These are phyloP conservation scores for Blechomonas ayalai DNA, from an alignment of 208 protist species.

Conservation along the genomic window DNA sequence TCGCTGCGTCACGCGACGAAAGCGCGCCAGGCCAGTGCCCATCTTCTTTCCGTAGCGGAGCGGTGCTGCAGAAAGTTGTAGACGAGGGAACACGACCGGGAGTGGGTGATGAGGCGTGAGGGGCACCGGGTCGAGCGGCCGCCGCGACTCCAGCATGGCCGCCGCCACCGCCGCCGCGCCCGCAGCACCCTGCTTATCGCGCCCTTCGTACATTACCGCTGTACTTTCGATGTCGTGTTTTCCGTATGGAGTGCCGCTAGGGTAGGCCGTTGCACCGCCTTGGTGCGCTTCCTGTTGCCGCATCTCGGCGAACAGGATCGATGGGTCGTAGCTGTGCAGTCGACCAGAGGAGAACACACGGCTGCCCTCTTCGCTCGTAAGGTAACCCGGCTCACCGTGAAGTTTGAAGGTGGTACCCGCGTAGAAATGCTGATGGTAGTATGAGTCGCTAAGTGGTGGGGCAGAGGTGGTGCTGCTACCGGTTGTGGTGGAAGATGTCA, in stretches of 20 bases:
- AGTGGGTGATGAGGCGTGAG: slow-evolving; percentile 50
- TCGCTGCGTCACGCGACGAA: slow-evolving; percentile 10
- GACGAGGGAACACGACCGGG: slow-evolving; percentile 48
- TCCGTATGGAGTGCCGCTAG: background rate
- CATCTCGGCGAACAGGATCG: slow-evolving; percentile 36
- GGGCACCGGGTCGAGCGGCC: slow-evolving; percentile 35
- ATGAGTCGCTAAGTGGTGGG: background rate
- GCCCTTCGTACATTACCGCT: slow-evolving; percentile 46
- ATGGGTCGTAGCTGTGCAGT: slow-evolving; percentile 45
- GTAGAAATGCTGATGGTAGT: slow-evolving; percentile 43
- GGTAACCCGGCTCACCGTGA: slow-evolving; percentile 37
- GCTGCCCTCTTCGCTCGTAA: slow-evolving; percentile 21
- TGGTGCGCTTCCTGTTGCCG: slow-evolving; percentile 22
- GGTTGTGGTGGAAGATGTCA: slow-evolving; percentile 3
- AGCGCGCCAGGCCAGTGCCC: slow-evolving; percentile 16
- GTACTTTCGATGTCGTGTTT: slow-evolving; percentile 42
- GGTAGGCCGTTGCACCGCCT: background rate
- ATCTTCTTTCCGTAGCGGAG: slow-evolving; percentile 40
- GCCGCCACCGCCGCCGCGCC: slow-evolving; percentile 52
- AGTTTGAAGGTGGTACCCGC: slow-evolving; percentile 26
- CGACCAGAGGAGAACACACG: slow-evolving; percentile 43
- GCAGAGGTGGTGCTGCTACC: background rate
- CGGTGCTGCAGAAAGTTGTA: slow-evolving; percentile 26
- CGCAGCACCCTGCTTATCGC: slow-evolving; percentile 52
- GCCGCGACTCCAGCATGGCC: slow-evolving; percentile 48